Base-by-base conservation (phyloP, 2,329 filamentous ascomycete genomes). In the Ceratocystis diversiconidia region DNA sequence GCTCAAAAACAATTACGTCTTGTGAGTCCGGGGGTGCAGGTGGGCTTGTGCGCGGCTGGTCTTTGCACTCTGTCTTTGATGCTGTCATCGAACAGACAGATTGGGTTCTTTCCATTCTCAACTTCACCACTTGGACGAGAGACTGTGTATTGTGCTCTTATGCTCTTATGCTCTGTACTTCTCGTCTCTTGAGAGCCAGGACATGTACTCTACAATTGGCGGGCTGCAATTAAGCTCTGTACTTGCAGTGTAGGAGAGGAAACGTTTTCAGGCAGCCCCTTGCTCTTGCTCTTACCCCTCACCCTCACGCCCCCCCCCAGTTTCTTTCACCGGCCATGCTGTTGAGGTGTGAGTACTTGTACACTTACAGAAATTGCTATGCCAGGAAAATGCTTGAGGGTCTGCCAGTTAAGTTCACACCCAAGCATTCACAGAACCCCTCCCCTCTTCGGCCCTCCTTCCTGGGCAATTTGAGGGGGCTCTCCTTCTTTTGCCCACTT, bases 321-420 rank as follows among this genome's bases (percentile, higher is more conserved):
- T 4, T 17, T 28, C 55, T 30, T n/a, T 8, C 28, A 22, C 25
- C 1, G 48, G 48, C 19, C 48, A 52, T 36, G 28, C 55, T 32
- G 19, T n/a, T 32, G 55, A 36, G 15, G 19, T 25, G 6, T 59
- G 55, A 36, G 55, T 59, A 36, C 55, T 59, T 59, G 15, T 59
- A 30, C 55, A 36, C 55, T n/a, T n/a, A 25, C 55, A 59, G 55
- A 59, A 59, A 59, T 59, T 59, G 55, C 55, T 59, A 8, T 59
- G 25, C 55, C 17, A 36, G 28, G 55, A 19, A 59, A 59, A 59
- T 30, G 30, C 28, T 17, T n/a, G 25, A 36, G 55, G 25, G 55
- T 32, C 55, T 59, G 28, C 5, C 2, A 3, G 19, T 15, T 59
- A 59, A 32, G 28, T 17, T 3, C 17, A 59, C 55, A 19, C 52